A percentile compares a stretch with the other conserved stretches of the same genome.
Evolutionary conservation across 805 yeast species (phyloP).

Genomic region (Diddensiella caesifluorescens): DNA sequence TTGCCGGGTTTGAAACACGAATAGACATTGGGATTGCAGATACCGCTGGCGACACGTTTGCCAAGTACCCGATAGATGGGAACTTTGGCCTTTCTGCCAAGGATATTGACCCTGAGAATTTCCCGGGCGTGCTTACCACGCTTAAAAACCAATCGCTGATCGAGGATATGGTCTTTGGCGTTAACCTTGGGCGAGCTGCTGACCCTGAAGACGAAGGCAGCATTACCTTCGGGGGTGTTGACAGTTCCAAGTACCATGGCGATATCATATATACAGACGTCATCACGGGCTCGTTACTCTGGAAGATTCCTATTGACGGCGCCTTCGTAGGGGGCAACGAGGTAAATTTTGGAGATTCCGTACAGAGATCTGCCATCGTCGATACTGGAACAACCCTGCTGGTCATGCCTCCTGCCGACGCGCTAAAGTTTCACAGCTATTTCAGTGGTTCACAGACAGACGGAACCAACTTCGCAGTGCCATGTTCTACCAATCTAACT

Average conservation of each 20-base stretch:
- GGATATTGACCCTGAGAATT: conserved; percentile 34
- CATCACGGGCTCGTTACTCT: conserved; percentile 33
- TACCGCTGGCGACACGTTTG: conserved; percentile 49
- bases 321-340: conserved; percentile 34
- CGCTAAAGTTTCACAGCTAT: conserved; percentile 47
- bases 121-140: conserved; percentile 26
- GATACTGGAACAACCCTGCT: conserved; percentile 67
- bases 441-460: conserved; percentile 49
- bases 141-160: conserved; percentile 25
- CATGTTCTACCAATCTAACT: conserved; percentile 44
- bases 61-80: conserved; percentile 51
- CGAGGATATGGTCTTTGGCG: conserved; percentile 38
- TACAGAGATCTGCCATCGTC: conserved; percentile 38
- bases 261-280: conserved; percentile 37
- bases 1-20: conserved; percentile 35
- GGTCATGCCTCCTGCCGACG: conserved; percentile 51
- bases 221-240: conserved; percentile 41
- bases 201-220: conserved; percentile 37
- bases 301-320: conserved; percentile 45
- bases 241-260: conserved; percentile 39
- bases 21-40: conserved; percentile 50
- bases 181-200: conserved; percentile 37
- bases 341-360: conserved; percentile 32
- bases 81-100: conserved; percentile 54
- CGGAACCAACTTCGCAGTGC: conserved; percentile 57